Conservation (phyloP, 2,329 filamentous ascomycete species). For the Alternaria triticina region DNA sequence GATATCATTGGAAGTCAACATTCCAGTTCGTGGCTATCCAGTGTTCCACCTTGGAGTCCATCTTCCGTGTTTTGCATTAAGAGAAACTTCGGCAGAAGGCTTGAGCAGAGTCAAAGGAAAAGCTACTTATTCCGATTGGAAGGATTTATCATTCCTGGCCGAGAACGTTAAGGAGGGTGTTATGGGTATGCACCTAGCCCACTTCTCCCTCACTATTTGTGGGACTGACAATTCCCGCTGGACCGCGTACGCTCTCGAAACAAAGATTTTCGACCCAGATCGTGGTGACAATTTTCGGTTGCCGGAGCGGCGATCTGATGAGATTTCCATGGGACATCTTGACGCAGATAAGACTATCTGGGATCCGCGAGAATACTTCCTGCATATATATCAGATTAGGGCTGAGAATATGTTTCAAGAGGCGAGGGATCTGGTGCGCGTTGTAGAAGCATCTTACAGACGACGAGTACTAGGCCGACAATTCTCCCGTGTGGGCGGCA, state of each 20-base stretch:
- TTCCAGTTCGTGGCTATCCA: not conserved
- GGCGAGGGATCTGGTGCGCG: not conserved
- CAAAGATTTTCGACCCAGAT: conserved; percentile 1
- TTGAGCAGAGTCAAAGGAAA: not conserved
- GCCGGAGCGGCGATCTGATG: not conserved
- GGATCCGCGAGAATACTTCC: conserved; percentile 13
- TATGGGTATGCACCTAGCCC: conserved; percentile 2
- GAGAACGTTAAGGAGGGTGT: not conserved
- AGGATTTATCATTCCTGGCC: not conserved
- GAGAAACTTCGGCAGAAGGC: not conserved
- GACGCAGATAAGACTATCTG: conserved; percentile 1
- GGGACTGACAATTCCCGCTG: conserved; percentile 2
- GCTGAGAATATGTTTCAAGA: not conserved
- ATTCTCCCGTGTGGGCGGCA: not conserved
- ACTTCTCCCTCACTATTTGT: conserved; percentile 2
- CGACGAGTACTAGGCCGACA: not conserved
- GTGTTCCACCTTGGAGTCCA: conserved; percentile 6
- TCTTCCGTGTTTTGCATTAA: conserved; percentile 6
- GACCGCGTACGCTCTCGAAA: conserved; percentile 1
- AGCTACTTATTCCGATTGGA: not conserved
- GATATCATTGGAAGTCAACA: not conserved
- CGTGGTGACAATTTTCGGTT: not conserved
- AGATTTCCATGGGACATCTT: not conserved
- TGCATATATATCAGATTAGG: not conserved
- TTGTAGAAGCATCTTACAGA: not conserved